These are phyloP conservation scores for Moesziomyces sp. DNA, from an alignment of 1,284 basidiomycete species.

Conservation along the genomic window DNA sequence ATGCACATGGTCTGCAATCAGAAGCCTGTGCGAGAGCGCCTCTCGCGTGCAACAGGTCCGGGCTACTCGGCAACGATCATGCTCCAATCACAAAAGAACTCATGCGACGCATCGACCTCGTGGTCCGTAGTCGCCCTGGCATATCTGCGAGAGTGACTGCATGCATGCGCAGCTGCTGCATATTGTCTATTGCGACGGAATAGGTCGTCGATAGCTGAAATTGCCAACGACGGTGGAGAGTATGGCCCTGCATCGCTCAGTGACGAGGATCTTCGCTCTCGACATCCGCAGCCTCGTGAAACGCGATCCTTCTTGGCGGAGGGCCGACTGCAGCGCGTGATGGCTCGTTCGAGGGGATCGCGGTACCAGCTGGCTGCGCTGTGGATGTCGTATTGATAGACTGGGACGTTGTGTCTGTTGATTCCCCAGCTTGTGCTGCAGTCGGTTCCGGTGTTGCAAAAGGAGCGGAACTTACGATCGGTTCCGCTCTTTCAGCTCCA, in stretches of 20 bases:
- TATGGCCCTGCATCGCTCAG: not conserved
- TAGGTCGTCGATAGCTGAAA: not conserved
- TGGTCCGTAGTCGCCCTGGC: too few relatives aligned
- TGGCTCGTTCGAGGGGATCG: not conserved
- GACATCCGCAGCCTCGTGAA: slow-evolving; percentile 19
- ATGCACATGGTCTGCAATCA: too few relatives aligned
- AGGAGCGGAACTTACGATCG: not conserved
- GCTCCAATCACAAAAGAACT: too few relatives aligned
- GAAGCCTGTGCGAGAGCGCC: too few relatives aligned
- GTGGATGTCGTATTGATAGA: not conserved
- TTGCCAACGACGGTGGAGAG: not conserved
- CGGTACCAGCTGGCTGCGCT: not conserved
- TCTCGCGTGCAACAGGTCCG: too few relatives aligned
- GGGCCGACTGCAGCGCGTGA: not conserved
- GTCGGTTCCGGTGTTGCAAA: too few relatives aligned
- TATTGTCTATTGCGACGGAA: too few relatives aligned
- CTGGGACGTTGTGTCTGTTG: not conserved
- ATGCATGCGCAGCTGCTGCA: too few relatives aligned
- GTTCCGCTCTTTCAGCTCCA: not conserved
- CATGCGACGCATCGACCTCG: too few relatives aligned
- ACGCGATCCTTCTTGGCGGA: slow-evolving; percentile 32
- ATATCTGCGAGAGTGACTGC: too few relatives aligned
- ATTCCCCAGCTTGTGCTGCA: too few relatives aligned
- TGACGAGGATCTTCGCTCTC: not conserved
- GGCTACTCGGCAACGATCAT: too few relatives aligned